Percentiles rank a stretch among this genome's conserved stretches.
Evolutionary conservation across 2,329 filamentous ascomycete species (phyloP).

Genomic region (Xylaria sp.): DNA sequence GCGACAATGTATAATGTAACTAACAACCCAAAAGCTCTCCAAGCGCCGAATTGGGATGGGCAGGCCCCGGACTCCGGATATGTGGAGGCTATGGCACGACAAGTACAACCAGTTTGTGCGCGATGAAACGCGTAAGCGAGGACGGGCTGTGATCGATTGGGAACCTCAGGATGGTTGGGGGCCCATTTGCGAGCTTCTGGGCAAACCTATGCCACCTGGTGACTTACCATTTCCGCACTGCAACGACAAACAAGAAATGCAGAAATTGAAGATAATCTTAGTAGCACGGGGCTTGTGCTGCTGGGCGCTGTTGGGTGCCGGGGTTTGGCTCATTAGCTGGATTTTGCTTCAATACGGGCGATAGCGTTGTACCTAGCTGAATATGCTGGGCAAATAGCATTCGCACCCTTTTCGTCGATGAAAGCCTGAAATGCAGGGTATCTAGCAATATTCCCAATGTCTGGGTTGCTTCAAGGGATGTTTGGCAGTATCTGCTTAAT

Average conservation of each 20-base stretch:
- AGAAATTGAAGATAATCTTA: constrained; percentile 20
- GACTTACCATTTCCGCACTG: constrained; percentile 49
- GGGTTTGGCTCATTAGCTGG: neutral
- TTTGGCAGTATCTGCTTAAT: neutral
- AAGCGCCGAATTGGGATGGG: neutral
- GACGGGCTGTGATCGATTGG: constrained; percentile 47
- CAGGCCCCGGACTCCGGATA: neutral
- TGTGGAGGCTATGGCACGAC: neutral
- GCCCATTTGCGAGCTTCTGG: constrained; percentile 56
- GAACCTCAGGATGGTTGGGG: constrained; percentile 57
- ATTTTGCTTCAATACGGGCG: neutral
- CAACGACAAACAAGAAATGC: constrained; percentile 48
- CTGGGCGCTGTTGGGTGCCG: constrained; percentile 1
- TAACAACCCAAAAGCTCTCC: neutral
- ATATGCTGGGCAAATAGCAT: neutral
- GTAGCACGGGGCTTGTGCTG: neutral
- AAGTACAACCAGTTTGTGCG: constrained; percentile 44
- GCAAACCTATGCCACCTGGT: constrained; percentile 48
- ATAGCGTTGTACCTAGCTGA: neutral
- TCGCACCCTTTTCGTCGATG: neutral
- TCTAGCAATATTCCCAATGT: neutral
- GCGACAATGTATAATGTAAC: neutral
- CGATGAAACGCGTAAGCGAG: constrained; percentile 48
- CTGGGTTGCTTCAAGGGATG: constrained; percentile 26
- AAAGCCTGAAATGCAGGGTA: no score